Evolutionary conservation across 257 asterid genomes (phyloP), one percentile per base, ranked within the genome.

Genomic region (Nyctanthes arbortristis): DNA sequence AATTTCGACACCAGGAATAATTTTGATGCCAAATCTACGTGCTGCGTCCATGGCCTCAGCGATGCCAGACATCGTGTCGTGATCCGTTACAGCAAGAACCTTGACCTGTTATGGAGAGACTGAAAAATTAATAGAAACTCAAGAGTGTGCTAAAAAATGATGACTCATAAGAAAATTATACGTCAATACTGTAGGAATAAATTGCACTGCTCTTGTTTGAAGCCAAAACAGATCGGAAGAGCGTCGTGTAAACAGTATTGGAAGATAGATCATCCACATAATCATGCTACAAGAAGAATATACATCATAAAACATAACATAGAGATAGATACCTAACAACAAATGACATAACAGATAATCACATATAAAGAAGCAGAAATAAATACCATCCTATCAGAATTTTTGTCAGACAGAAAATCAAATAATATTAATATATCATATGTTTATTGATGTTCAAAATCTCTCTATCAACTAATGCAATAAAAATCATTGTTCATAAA

Each of bases 31-130:
- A 47, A 81, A 87, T 86, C 89, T 87, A 28, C 78, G 80, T 68
- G 96, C 97, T 73, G 93, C 90, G 69, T 88, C 96, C 75, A 84
- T 78, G 74, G 97, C 99, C 80, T 87, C 99, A n/a, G 96, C 90
- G 64, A 93, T 75, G 60, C 97, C 97, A 20, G 88, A 81, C 88
- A 93, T 78, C 6, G 99, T 94, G 81, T 94, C 99, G 68, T 94
- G 99, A 84, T 91, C 97, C 0, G 97, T 94, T 84, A 94, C 79
- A 55, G 99, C 88, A 76, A 94, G 85, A 67, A 94, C 99, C 79
- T 91, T 94, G 75, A 94, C 97, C 99, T 94, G 95, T 84, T 81
- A 80, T 75, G 82, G 76, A 71, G 73, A 67, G 61, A 74, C 59
- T 34, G 71, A 61, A 66, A 68, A 65, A 73, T 79, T 66, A 81